Evolutionary conservation across 805 yeast species (phyloP).

Genomic region (Geotrichum ghanense): DNA sequence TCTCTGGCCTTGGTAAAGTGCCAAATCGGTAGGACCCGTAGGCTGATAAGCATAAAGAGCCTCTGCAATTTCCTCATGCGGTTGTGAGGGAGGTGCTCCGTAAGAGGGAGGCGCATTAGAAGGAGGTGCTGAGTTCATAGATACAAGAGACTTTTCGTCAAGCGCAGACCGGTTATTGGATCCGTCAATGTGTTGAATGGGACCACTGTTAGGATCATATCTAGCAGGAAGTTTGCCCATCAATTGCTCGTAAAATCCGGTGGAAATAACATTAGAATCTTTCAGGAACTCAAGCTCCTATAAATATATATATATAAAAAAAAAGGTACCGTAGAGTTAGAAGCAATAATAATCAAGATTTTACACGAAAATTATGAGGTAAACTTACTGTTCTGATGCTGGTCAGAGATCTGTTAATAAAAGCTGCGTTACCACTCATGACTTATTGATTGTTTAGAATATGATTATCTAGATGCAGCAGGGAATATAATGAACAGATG

Average conservation of each 20-base stretch:
- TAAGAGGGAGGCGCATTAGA: constrained; percentile 15
- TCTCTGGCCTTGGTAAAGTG: constrained; percentile 53
- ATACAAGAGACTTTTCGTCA: background rate
- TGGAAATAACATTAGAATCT: constrained; percentile 63
- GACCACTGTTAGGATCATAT: constrained; percentile 39
- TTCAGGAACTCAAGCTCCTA: constrained; percentile 65
- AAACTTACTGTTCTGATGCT: constrained; percentile 44
- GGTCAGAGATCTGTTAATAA: constrained; percentile 67
- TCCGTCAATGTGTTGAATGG: constrained; percentile 31
- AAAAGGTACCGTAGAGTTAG: too few species aligned
- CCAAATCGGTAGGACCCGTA: constrained; percentile 66
- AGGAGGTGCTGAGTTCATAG: constrained; percentile 13
- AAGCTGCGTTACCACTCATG: constrained; percentile 22
- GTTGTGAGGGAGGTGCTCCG: constrained; percentile 7
- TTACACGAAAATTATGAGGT: background rate
- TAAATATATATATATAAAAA: too few species aligned
- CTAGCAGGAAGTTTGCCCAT: constrained; percentile 42
- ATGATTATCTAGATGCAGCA: too few species aligned
- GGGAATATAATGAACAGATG: too few species aligned
- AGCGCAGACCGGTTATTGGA: constrained; percentile 18
- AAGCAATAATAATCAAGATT: too few species aligned
- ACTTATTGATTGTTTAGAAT: too few species aligned
- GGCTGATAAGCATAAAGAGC: constrained; percentile 69
- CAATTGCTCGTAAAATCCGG: constrained; percentile 41
- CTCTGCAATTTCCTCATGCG: constrained; percentile 32